These are phyloP conservation scores for Plasmodium malariae DNA, from an alignment of 169 alveolate genomes.

Conservation along the genomic window DNA sequence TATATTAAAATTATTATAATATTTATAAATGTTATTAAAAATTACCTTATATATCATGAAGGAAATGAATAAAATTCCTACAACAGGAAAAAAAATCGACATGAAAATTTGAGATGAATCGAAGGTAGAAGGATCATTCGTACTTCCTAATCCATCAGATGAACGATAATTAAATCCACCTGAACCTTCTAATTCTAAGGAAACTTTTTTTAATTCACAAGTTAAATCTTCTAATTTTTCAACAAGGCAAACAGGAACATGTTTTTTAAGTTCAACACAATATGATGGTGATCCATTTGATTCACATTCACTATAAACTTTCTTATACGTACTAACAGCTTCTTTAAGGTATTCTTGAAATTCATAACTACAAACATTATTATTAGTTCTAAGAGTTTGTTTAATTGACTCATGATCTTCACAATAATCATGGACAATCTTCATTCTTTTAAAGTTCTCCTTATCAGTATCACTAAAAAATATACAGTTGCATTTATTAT, in stretches of 20 bases:
- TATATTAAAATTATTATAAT: no score
- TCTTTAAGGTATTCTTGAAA: neutral
- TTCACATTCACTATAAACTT: neutral
- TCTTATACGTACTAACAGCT: neutral
- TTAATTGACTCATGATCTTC: neutral
- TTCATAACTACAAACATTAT: neutral
- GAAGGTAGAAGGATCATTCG: neutral
- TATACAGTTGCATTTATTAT: neutral
- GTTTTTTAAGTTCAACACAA: neutral
- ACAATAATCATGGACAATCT: no score
- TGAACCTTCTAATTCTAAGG: neutral
- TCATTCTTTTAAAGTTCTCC: neutral
- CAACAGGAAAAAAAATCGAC: neutral
- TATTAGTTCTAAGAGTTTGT: neutral
- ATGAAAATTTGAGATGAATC: neutral
- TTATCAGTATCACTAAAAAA: neutral
- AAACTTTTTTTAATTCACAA: neutral
- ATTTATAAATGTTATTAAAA: no score
- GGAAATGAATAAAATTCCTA: neutral
- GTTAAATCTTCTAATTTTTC: no score
- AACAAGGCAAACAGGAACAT: neutral
- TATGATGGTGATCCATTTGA: neutral
- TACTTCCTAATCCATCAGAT: neutral
- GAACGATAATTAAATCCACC: neutral
- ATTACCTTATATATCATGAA: no score